Evolutionary conservation across 2,329 filamentous ascomycete species (phyloP).

Genomic region (Phyllosticta capitalensis): DNA sequence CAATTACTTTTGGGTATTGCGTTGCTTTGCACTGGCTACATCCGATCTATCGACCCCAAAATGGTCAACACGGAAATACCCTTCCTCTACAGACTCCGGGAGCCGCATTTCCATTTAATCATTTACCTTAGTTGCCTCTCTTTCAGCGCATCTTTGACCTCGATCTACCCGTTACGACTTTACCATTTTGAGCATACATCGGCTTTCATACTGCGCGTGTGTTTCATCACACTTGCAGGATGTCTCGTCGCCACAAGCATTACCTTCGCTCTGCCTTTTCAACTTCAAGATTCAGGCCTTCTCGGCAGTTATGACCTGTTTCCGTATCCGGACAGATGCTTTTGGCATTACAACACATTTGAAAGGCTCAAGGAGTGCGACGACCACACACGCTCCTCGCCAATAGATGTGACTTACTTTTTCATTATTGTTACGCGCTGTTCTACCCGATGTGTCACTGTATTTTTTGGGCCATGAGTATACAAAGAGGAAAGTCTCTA

Average conservation of each 20-base stretch:
- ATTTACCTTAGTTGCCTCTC: slow-evolving; percentile 24
- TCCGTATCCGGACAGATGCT: no score
- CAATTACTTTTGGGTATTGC: slow-evolving; percentile 24
- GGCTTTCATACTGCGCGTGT: slow-evolving; percentile 22
- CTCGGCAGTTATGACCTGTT: no score
- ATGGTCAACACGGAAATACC: not conserved
- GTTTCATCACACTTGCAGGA: slow-evolving; percentile 20
- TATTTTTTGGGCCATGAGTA: no score
- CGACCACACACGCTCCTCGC: no score
- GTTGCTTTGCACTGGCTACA: slow-evolving; percentile 21
- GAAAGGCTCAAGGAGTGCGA: no score
- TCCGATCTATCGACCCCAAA: slow-evolving; percentile 1
- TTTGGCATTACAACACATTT: no score
- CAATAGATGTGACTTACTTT: no score
- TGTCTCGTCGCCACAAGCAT: slow-evolving; percentile 21
- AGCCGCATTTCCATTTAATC: slow-evolving; percentile 13
- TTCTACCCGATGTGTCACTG: no score
- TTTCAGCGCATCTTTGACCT: slow-evolving; percentile 22
- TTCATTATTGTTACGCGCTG: no score
- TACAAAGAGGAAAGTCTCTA: no score
- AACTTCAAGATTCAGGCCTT: no score
- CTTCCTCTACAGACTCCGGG: no score
- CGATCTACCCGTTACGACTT: slow-evolving; percentile 22
- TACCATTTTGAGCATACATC: slow-evolving; percentile 24
- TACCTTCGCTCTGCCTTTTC: slow-evolving; percentile 17